A percentile compares a stretch with the other conserved stretches of the same genome.
These are phyloP conservation scores for Asparagopsis taxiformis DNA, from an alignment of 31 red algal genomes.

Conservation along the genomic window DNA sequence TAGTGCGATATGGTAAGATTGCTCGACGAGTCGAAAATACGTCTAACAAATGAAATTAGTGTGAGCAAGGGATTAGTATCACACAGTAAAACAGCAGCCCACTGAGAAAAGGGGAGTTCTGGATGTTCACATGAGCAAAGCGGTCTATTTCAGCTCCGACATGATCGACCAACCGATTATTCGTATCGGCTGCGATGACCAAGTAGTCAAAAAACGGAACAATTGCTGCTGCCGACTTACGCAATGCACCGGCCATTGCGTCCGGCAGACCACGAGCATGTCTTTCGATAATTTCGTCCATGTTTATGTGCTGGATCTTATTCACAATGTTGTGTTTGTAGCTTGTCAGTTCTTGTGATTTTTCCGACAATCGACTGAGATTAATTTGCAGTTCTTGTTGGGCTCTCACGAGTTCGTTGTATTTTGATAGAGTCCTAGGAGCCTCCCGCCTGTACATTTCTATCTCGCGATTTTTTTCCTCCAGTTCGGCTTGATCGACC, in stretches of 20 bases:
- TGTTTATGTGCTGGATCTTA: constrained; percentile 50
- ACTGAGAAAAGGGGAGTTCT: constrained; percentile 63
- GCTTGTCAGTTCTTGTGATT: constrained; percentile 34
- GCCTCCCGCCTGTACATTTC: constrained; percentile 51
- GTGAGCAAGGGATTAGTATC: constrained; percentile 59
- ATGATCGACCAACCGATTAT: constrained; percentile 76
- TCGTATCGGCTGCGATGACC: constrained; percentile 73
- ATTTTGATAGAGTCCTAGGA: constrained; percentile 28
- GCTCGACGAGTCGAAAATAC: constrained; percentile 53
- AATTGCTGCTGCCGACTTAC: constrained; percentile 53
- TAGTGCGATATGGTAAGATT: constrained; percentile 55
- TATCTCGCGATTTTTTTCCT: constrained; percentile 47
- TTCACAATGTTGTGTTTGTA: constrained; percentile 37
- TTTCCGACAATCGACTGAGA: constrained; percentile 30
- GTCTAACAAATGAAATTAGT: constrained; percentile 36
- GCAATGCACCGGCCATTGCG: constrained; percentile 65
- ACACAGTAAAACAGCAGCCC: constrained; percentile 69
- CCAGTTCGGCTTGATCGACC: constrained; percentile 46
- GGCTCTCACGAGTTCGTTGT: constrained; percentile 49
- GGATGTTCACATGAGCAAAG: constrained; percentile 65
- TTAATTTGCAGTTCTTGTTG: constrained; percentile 50
- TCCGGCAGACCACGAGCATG: constrained; percentile 57
- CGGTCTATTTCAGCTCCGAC: constrained; percentile 78
- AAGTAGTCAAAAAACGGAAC: constrained; percentile 74
- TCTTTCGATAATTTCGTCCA: constrained; percentile 54